Base-by-base conservation (phyloP, 202 grass and related monocot species). In the Carex sylvatica region DNA sequence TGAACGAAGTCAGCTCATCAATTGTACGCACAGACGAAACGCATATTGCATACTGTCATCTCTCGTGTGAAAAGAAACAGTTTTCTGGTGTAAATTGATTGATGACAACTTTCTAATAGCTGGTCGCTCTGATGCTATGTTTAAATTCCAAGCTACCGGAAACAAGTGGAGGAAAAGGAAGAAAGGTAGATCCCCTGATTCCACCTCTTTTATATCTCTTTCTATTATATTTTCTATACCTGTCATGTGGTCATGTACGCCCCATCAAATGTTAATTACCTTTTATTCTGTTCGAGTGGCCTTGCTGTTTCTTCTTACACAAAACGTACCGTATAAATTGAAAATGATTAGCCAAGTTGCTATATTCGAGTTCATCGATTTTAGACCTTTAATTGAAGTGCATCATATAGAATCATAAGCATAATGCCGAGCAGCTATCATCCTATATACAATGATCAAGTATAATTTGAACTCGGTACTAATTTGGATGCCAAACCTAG, bases 141-240 rank as follows among this genome's bases (percentile, higher is more conserved):
- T 24, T 18, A 82, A 82, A 82, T 69, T 82, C 58, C 40, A 82
- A 55, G 64, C 47, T 82, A 52, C 42, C 79, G 55, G 16, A 82
- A 69, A 69, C 62, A 68, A 82, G 80, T 82, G 61, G 61, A 69
- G 63, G 40, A 52, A 81, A 80, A 61, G 31, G 8, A 74, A 23
- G 30, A 82, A 67, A 82, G 62, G 80, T 22, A 55, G 79, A 82
- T 68, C 80, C 63, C 63, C 42, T 52, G 47, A 82, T 82, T 82
- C 80, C 62, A 82, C 44, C 28, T 53, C 80, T 82, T 82, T 82
- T 82, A 55, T 82, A 68, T 82, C 63, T 42, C 64, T 82, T 69
- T 69, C 80, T 82, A 46, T 52, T 66, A 63, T 52, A 44, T 82
- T 69, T 82, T 69, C 14, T 82, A 55, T 69, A 82, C 63, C 22